Evolutionary conservation across 345 rosid genomes (phyloP).

Genomic region (Populus pruinosa): DNA sequence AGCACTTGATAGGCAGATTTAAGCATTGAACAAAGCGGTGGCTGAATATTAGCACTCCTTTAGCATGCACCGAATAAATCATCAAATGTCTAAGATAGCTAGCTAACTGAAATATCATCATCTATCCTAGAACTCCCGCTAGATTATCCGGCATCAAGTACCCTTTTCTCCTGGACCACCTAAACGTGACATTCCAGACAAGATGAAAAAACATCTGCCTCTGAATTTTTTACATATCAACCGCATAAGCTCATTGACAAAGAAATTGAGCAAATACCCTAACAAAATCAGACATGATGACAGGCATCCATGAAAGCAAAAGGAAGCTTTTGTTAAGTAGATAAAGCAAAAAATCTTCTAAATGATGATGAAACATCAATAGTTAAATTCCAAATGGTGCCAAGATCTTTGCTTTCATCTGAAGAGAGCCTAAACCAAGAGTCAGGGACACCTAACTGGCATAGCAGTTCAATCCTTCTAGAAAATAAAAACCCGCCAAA

Average conservation of each 20-base stretch:
- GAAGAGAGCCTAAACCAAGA: not conserved
- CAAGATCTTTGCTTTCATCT: not conserved
- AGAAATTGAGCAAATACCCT: not conserved
- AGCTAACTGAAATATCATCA: not conserved
- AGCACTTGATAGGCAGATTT: not conserved
- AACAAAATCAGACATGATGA: not conserved
- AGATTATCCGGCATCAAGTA: not conserved
- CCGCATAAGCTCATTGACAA: not conserved
- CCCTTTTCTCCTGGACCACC: not conserved
- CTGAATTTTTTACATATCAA: not conserved
- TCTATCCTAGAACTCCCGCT: not conserved
- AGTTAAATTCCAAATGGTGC: not conserved
- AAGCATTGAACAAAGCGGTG: not conserved
- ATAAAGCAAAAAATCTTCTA: not conserved
- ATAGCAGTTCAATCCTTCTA: not conserved
- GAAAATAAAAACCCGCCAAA: not conserved
- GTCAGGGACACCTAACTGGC: not conserved
- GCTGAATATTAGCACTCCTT: not conserved
- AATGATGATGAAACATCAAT: not conserved
- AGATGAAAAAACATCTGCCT: not conserved
- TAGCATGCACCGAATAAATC: not conserved
- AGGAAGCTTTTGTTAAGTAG: not conserved
- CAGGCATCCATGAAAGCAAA: not conserved
- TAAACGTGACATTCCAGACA: not conserved
- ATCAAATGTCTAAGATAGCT: not conserved